A percentile compares a stretch with the other conserved stretches of the same genome.
Conservation (phyloP, 805 yeast species). For the Saccharomycopsis fermentans region DNA sequence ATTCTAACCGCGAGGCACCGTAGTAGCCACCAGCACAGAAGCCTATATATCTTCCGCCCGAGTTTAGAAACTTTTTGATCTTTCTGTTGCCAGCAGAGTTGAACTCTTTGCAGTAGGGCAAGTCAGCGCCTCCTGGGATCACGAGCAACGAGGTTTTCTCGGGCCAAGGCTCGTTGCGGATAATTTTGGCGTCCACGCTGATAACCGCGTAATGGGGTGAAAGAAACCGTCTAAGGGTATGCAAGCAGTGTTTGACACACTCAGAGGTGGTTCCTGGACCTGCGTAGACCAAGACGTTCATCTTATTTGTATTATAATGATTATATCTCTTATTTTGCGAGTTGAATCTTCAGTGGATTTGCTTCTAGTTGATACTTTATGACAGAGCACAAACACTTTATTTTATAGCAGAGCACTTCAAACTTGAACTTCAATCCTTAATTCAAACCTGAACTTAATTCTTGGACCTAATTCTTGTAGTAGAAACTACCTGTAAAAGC, state of each 20-base stretch:
- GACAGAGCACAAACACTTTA: too few relatives aligned
- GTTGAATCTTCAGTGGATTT: too few relatives aligned
- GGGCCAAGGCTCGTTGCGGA: constrained; percentile 83
- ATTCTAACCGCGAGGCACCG: constrained; percentile 65
- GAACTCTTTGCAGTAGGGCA: constrained; percentile 68
- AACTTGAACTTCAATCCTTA: too few relatives aligned
- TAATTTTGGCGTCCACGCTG: constrained; percentile 49
- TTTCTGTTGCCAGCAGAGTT: constrained; percentile 57
- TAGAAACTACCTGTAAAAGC: too few relatives aligned
- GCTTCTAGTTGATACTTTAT: too few relatives aligned
- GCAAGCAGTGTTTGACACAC: constrained; percentile 74
- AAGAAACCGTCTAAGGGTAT: constrained; percentile 59
- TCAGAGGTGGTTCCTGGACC: constrained; percentile 83
- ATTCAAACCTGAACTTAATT: too few relatives aligned
- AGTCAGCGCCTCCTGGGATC: constrained; percentile 95
- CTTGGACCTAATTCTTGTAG: too few relatives aligned
- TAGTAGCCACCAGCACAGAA: constrained; percentile 96
- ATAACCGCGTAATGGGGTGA: constrained; percentile 87
- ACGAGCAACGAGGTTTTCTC: constrained; percentile 69
- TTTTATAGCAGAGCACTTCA: too few relatives aligned
- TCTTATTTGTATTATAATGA: too few relatives aligned
- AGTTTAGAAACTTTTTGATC: constrained; percentile 53
- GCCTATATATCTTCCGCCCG: constrained; percentile 80
- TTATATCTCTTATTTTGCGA: too few relatives aligned
- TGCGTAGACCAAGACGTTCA: constrained; percentile 69